Evolutionary conservation across 163 green algal genomes (phyloP).

Genomic region (Chlorella variabilis): DNA sequence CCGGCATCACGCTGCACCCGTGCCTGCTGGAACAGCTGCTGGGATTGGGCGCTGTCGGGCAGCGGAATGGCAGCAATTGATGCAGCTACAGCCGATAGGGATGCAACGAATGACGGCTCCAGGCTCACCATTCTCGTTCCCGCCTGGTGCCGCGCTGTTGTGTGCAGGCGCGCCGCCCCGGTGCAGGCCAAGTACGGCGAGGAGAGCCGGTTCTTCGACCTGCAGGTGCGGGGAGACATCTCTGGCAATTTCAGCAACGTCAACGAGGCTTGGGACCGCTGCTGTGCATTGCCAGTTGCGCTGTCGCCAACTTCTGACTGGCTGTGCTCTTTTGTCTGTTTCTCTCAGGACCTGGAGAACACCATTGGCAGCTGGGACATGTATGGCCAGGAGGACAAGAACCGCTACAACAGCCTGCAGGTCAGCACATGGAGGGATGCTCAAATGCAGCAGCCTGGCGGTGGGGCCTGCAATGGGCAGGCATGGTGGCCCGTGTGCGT

Average conservation of each 20-base stretch:
- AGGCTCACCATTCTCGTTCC: no score
- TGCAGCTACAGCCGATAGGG: no score
- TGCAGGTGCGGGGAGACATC: constrained; percentile 83
- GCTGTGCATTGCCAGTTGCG: no score
- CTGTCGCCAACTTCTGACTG: no score
- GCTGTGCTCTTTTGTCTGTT: not conserved
- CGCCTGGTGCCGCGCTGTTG: not conserved
- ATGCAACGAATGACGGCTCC: no score
- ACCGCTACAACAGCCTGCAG: constrained; percentile 82
- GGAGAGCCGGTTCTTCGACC: constrained; percentile 90
- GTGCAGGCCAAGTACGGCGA: constrained; percentile 86
- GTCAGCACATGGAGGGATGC: not conserved
- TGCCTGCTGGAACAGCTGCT: no score
- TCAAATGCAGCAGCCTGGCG: not conserved
- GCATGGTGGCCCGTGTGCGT: no score
- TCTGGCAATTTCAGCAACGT: no score
- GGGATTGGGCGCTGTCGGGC: no score
- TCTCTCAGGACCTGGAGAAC: constrained; percentile 90
- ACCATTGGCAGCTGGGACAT: constrained; percentile 93
- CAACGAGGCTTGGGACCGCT: no score
- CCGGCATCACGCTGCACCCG: no score
- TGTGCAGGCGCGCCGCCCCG: constrained; percentile 7
- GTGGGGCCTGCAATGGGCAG: not conserved
- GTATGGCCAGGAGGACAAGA: constrained; percentile 89
- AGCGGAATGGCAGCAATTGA: no score